A percentile compares a stretch with the other conserved stretches of the same genome.
These are phyloP conservation scores for Periconia sp. DNA, from an alignment of 2,329 filamentous ascomycete species.

Conservation along the genomic window DNA sequence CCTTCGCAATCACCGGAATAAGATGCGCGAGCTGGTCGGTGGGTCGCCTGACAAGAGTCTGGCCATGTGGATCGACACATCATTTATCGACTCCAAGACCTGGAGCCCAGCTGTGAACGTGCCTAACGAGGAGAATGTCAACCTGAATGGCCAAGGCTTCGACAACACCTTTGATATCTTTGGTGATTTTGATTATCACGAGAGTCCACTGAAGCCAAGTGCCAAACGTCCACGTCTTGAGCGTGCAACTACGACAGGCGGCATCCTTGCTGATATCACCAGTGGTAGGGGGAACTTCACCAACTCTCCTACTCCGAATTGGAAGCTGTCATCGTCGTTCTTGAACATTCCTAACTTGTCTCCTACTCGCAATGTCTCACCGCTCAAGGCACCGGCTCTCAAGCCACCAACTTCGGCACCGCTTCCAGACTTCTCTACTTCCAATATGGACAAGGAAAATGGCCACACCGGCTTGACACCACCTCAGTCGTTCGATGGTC, in stretches of 20 bases:
- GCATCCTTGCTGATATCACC: slow-evolving; percentile 67
- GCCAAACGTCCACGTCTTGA: slow-evolving; percentile 66
- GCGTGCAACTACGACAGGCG: slow-evolving; percentile 66
- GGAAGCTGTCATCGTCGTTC: slow-evolving; percentile 43
- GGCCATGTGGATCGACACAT: slow-evolving; percentile 60
- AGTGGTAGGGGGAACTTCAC: slow-evolving; percentile 57
- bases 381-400: slow-evolving; percentile 36
- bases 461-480: slow-evolving; percentile 29
- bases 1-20: slow-evolving; percentile 83
- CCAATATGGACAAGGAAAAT: slow-evolving; percentile 28
- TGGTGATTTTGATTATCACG: slow-evolving; percentile 52
- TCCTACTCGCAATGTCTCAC: slow-evolving; percentile 36
- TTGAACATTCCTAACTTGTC: slow-evolving; percentile 45
- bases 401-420: slow-evolving; percentile 35
- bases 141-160: slow-evolving; percentile 57
- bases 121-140: slow-evolving; percentile 62
- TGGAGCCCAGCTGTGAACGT: slow-evolving; percentile 73
- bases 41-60: slow-evolving; percentile 73
- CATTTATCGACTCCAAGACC: slow-evolving; percentile 43
- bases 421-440: slow-evolving; percentile 25
- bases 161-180: slow-evolving; percentile 69
- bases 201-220: slow-evolving; percentile 72
- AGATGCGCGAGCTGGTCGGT: slow-evolving; percentile 75
- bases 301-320: slow-evolving; percentile 41
- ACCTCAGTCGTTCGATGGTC: slow-evolving; percentile 36